A percentile compares a stretch with the other conserved stretches of the same genome.
These are phyloP conservation scores for Amanita jacksonii DNA, from an alignment of 768 basidiomycete genomes.

Conservation along the genomic window DNA sequence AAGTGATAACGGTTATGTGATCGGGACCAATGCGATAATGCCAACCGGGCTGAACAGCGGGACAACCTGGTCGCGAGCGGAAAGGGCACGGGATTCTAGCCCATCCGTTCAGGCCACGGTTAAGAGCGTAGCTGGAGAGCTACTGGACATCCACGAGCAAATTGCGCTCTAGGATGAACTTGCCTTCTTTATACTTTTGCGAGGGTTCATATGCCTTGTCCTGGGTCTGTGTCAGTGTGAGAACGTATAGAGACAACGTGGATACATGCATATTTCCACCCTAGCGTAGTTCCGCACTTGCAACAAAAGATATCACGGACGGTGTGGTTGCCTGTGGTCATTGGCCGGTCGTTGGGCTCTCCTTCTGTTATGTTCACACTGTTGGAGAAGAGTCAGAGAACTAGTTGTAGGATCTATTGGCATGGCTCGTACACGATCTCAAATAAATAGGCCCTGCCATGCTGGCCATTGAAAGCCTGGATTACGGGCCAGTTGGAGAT, in stretches of 20 bases:
- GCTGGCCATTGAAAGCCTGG: constrained; percentile 95
- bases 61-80: constrained; percentile 1
- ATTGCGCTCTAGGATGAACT: constrained; percentile 94
- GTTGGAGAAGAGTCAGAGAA: constrained; percentile 12
- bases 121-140: constrained; percentile 6
- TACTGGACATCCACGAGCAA: constrained; percentile 82
- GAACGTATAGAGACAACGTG: constrained; percentile 7
- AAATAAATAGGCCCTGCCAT: constrained; percentile 92
- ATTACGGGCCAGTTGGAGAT: constrained; percentile 10
- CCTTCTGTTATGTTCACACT: constrained; percentile 92
- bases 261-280: constrained; percentile 92
- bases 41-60: constrained; percentile 9
- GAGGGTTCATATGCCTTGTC: constrained; percentile 83
- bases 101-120: background rate
- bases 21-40: constrained; percentile 14
- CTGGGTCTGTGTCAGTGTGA: constrained; percentile 30
- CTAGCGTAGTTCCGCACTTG: constrained; percentile 80
- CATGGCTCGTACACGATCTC: constrained; percentile 70
- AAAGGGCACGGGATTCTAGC: constrained; percentile 4
- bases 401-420: too few relatives aligned
- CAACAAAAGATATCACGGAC: constrained; percentile 92
- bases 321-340: constrained; percentile 96
- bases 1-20: constrained; percentile 15
- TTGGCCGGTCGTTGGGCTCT: constrained; percentile 82
- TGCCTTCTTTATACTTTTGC: constrained; percentile 98